Base-by-base conservation (phyloP, 495 filamentous ascomycete genomes). In the Penicillium paxilli region DNA sequence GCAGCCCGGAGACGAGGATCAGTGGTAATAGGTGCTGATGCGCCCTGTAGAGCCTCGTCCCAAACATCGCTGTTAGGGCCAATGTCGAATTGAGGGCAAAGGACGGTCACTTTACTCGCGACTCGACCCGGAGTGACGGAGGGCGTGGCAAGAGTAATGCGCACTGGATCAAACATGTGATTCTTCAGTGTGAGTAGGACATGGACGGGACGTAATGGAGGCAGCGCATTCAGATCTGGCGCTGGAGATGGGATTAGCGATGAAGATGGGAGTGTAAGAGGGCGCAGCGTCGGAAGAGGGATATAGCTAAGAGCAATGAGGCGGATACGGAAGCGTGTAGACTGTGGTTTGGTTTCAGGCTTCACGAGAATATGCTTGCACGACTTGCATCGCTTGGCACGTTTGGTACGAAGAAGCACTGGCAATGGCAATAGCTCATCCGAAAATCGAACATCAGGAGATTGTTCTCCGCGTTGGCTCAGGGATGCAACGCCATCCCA, bases 361-460 rank as follows among this genome's bases (percentile, higher is more conserved):
- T 94, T 94, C 46, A 88, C 87, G 64, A 98, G 87, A 70, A 97
- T 96, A 76, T 97, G 93, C 5, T 93, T 87, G 77, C 94, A 98
- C 10, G 85, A 82, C 55, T 87, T 83, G 72, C 94, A 98, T 44
- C 94, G 91, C 68, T 96, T 97, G 35, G 90, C 88, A 38, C 92
- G 89, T 66, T 96, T 96, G 0, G 92, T 96, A 47, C 90, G 87
- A 4, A 98, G 83, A 6, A 92, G 84, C 33, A 86, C 84, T 2
- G 89, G 86, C 21, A 89, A 79, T 9, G 94, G 94, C 24, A 90
- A 84, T 3, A 98, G 81, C 9, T 89, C 83, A 51, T 82, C 76
- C 20, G 71, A 61, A 69, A 90, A 88, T 44, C 81, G 71, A 24
- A 75, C 66, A 32, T 73, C 66, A 10, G 77, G 69, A 51, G 73